These are phyloP conservation scores for Evansstolkia leycettana DNA, from an alignment of 495 filamentous ascomycete genomes.

Conservation along the genomic window DNA sequence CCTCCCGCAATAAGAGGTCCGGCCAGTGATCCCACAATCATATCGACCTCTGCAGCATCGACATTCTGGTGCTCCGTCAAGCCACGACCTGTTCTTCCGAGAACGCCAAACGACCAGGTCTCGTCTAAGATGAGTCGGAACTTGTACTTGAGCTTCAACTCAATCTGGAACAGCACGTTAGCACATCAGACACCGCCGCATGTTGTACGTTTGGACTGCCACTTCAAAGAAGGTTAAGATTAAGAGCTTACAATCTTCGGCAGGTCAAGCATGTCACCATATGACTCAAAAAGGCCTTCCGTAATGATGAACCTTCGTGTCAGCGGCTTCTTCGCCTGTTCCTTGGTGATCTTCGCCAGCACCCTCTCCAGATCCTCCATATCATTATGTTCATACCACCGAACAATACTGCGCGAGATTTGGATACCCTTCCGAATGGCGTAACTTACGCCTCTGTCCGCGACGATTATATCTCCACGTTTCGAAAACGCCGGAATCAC, in stretches of 20 bases:
- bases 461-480: constrained; percentile 93
- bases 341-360: constrained; percentile 71
- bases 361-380: constrained; percentile 86
- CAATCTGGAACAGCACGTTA: constrained; percentile 42
- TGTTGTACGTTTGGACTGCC: neutral
- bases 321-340: constrained; percentile 77
- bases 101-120: constrained; percentile 89
- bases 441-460: constrained; percentile 90
- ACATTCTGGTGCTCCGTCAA: constrained; percentile 94
- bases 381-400: constrained; percentile 95
- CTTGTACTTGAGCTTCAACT: constrained; percentile 87
- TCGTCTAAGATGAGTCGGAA: constrained; percentile 96
- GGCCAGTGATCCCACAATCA: constrained; percentile 89
- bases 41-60: constrained; percentile 79
- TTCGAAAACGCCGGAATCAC: constrained; percentile 96
- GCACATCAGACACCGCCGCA: neutral
- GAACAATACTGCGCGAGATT: constrained; percentile 77
- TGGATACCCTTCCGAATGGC: constrained; percentile 90
- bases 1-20: constrained; percentile 85
- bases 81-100: constrained; percentile 81
- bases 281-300: constrained; percentile 85
- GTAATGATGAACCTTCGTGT: constrained; percentile 94
- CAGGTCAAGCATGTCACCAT: constrained; percentile 75
- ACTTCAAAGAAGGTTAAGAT: neutral
- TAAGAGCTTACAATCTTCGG: constrained; percentile 59